Base-by-base conservation (phyloP, 2,329 filamentous ascomycete species). In the Neonectria faginata region DNA sequence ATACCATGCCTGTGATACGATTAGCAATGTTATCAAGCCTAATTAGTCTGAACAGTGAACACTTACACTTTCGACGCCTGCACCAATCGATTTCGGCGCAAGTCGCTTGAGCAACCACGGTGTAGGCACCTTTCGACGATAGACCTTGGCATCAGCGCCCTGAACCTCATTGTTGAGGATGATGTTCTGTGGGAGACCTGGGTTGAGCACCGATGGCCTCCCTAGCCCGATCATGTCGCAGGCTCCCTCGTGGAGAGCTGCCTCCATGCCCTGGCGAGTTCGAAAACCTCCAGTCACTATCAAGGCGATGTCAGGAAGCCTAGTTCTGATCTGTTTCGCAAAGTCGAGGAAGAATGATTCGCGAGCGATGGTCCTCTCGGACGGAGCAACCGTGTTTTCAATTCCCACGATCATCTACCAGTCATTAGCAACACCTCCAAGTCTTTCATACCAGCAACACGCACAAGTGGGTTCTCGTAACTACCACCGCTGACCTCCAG, bases 321-420 rank as follows among this genome's bases (percentile, higher is more conserved):
- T 76, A 5, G 73, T 71, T 29, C 86, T 82, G 36, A 87, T 82
- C 9, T 80, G 78, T n/a, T 80, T 77, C 0, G 88, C 86, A 67
- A 91, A 92, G 50, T 91, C 86, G 1, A 91, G 79, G 78, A 92
- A 92, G 80, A 90, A 92, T 0, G 89, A 88, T 69, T 92, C 89
- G 8, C 89, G 83, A 0, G 83, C 82, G 12, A 79, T 77, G 1
- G 87, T 88, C 6, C 81, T 80, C 0, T 64, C 60, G 0, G 67
- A 66, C 3, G 42, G 22, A 4, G 54, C 63, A 14, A 57, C 51
- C 11, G 57, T 44, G 0, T 60, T 45, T 0, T 70, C 57, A 27
- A 70, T 60, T 9, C 70, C 73, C 1, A 65, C 67, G 33, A 80
- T 73, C 78, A 84, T 82, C 72, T 79, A 52, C 7, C 25, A 62